A percentile compares a stretch with the other conserved stretches of the same genome.
phyloP scores from a whole-genome alignment of 495 filamentous ascomycete species.

The Aspergillus sclerotioniger region DNA sequence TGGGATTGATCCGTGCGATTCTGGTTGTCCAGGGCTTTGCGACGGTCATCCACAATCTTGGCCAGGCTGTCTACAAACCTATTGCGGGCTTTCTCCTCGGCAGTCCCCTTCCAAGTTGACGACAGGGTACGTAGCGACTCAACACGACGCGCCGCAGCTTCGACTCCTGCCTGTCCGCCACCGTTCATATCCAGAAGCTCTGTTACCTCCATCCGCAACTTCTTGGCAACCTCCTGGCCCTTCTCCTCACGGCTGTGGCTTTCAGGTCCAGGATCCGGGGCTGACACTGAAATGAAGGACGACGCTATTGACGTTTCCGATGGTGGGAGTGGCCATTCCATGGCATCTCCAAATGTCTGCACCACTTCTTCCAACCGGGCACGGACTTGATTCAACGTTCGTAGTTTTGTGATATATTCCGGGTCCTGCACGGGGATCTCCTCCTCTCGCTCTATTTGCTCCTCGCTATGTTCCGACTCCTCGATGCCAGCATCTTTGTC shows the following conservation, averaged over 20 bases:
- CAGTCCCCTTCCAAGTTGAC: slow-evolving; percentile 87
- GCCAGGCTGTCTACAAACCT: slow-evolving; percentile 79
- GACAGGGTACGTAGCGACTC: slow-evolving; percentile 69
- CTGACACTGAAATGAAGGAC: slow-evolving; percentile 78
- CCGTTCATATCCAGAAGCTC: slow-evolving; percentile 57
- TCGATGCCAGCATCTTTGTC: slow-evolving; percentile 2
- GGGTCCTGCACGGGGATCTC: slow-evolving; percentile 48
- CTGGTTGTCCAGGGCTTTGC: slow-evolving; percentile 53
- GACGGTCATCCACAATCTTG: slow-evolving; percentile 55
- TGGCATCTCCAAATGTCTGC: slow-evolving; percentile 85
- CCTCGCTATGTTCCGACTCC: slow-evolving; percentile 9
- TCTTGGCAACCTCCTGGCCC: slow-evolving; percentile 67
- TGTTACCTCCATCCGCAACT: slow-evolving; percentile 68
- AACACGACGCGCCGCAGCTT: slow-evolving; percentile 68
- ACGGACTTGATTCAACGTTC: slow-evolving; percentile 80
- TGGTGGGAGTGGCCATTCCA: slow-evolving; percentile 88
- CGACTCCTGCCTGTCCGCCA: slow-evolving; percentile 44
- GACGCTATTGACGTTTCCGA: slow-evolving; percentile 69
- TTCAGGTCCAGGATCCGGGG: slow-evolving; percentile 64
- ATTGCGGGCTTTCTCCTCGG: slow-evolving; percentile 81
- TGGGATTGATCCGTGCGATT: slow-evolving; percentile 43
- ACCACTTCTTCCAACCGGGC: slow-evolving; percentile 80
- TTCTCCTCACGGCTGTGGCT: slow-evolving; percentile 70
- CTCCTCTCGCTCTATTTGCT: slow-evolving; percentile 12
- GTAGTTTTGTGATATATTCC: slow-evolving; percentile 69